Base-by-base conservation (phyloP, 83 land plant genomes). In the Picea engelmannii region DNA sequence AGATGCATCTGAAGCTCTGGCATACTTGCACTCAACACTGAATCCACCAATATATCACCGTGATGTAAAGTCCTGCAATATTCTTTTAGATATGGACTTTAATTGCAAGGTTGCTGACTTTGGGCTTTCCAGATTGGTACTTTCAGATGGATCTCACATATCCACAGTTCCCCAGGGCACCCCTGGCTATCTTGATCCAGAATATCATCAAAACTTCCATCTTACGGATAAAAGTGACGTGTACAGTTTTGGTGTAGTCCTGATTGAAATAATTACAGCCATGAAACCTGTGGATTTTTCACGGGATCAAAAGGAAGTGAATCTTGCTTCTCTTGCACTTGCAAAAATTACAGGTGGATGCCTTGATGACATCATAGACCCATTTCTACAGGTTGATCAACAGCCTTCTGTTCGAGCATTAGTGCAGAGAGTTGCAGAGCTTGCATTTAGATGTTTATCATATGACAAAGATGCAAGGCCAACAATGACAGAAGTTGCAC, bases 131-230 rank as follows among this genome's bases (percentile, higher is more conserved):
- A 84, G 92, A 69, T 66, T 92, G 31, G 91, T 89, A 24, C 82
- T 84, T 73, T 76, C 83, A 2, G 98, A 92, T 20, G 62, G 81
- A 31, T 90, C 96, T 23, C 95, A 95, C 77, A 85, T 94, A 65
- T 95, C 96, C 21, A 95, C 95, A 0, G 92, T 84, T 1, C 94
- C 96, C n/a, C 96, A 95, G 76, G 98, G 98, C 6, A 95, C 96
- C 2, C 93, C 92, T 0, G 96, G 98, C 12, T 95, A 95, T 63
- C 62, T 95, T 11, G 98, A 95, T 68, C 96, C 95, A 16, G 89
- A 95, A 80, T 95, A 95, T 83, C 95, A 94, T 66, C 93, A 92
- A 66, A 89, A 84, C 79, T 95, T 85, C 86, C 93, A 90, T 62
- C 88, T 95, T 17, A 90, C 93, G 13, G 96, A 95, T 67, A 92